These are phyloP conservation scores for Miscanthus lutarioriparius DNA, from an alignment of 176 grass and related monocot species.

Conservation along the genomic window DNA sequence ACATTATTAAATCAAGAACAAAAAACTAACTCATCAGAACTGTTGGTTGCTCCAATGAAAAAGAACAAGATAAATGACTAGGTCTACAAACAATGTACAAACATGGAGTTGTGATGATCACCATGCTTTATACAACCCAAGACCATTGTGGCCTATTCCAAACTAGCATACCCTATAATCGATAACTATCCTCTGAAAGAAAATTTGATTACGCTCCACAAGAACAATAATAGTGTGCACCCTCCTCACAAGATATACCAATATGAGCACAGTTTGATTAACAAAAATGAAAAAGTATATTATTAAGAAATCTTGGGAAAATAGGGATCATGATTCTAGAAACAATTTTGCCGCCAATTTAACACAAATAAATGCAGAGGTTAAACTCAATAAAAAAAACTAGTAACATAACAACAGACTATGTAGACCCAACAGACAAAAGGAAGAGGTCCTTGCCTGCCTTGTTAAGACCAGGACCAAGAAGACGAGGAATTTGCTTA, in stretches of 20 bases:
- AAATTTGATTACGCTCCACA: background rate
- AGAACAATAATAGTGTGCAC: background rate
- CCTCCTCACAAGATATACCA: background rate
- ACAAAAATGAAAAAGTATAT: background rate
- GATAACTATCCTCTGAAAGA: background rate
- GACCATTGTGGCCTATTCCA: background rate
- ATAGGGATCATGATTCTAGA: background rate
- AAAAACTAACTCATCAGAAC: background rate
- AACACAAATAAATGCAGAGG: background rate
- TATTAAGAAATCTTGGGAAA: background rate
- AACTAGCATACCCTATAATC: background rate
- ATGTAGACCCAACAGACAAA: background rate
- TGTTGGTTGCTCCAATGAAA: background rate
- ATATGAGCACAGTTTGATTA: no score
- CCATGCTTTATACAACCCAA: background rate
- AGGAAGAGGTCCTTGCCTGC: conserved; percentile 51
- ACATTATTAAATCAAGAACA: background rate
- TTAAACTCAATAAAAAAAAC: background rate
- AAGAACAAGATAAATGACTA: background rate
- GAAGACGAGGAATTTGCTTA: conserved; percentile 91
- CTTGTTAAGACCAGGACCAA: conserved; percentile 96
- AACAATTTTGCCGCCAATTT: background rate
- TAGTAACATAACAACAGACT: background rate
- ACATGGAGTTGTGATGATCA: background rate
- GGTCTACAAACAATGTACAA: no score